A percentile compares a stretch with the other conserved stretches of the same genome.
Evolutionary conservation across 257 asterid genomes (phyloP).

Genomic region (Solanum commersonii): DNA sequence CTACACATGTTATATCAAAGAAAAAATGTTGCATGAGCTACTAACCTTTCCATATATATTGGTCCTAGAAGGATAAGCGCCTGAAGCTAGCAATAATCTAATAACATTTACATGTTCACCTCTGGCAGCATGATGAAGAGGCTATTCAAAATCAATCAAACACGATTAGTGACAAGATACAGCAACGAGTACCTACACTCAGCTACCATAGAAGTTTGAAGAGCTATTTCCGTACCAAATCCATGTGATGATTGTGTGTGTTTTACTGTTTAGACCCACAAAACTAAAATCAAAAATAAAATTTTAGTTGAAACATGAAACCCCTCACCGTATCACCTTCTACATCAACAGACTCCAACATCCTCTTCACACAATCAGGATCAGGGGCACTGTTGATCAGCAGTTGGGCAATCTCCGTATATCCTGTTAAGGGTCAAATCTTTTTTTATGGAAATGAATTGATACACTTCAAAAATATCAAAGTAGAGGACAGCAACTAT

Average conservation of each 20-base stretch:
- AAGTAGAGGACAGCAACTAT: neutral
- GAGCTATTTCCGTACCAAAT: neutral
- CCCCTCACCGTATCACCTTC: constrained; percentile 80
- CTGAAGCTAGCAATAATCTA: constrained; percentile 43
- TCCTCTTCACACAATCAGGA: constrained; percentile 39
- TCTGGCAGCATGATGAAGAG: constrained; percentile 89
- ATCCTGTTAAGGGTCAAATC: constrained; percentile 29
- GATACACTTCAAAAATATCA: neutral
- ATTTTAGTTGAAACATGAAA: neutral
- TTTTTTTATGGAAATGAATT: neutral
- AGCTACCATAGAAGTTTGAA: neutral
- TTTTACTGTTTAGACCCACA: neutral
- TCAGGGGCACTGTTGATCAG: constrained; percentile 35
- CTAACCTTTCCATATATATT: constrained; percentile 59
- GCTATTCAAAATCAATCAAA: constrained; percentile 25
- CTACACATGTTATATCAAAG: neutral
- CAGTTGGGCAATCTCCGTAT: constrained; percentile 50
- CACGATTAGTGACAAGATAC: neutral
- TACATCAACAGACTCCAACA: constrained; percentile 60
- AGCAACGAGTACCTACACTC: neutral
- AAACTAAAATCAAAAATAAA: neutral
- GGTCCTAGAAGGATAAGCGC: constrained; percentile 48
- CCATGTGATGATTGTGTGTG: neutral
- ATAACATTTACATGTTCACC: constrained; percentile 55
- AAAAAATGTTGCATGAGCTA: neutral